Evolutionary conservation across 1,139 yeast species (phyloP), one percentile per base, ranked within the genome.

Genomic region (Sugiyamaella japonica): DNA sequence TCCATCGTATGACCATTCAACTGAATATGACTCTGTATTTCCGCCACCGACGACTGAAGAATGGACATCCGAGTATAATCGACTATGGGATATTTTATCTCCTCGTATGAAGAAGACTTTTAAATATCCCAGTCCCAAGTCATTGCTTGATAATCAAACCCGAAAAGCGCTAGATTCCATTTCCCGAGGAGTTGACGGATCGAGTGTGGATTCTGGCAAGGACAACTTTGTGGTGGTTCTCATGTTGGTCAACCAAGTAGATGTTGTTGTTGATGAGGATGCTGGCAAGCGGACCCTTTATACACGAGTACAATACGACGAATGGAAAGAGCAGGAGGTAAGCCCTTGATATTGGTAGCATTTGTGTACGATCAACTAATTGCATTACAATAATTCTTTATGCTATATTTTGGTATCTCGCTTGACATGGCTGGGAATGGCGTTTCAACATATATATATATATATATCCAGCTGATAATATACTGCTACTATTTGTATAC

Each of bases 101-200:
- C 77, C 84, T 57, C 67, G 69, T 7, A 73, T 86, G 66, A 84
- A 84, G 66, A 79, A 83, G 50, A 76, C 85, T 28, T 89, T 85
- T 69, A 79, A 87, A 55, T 84, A 83, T 62, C 96, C 96, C 0
- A 70, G 78, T 1, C 96, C 96, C 0, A 85, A 85, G 20, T 72
- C 82, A 1, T 71, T 73, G 23, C 67, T 88, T 67, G 78, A 81
- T n/a, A 76, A 75, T n/a, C 84, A 80, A 37, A 80, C 79, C 55
- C 76, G 76, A 41, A 81, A 80, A 64, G 68, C 75, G 56, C 73
- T 89, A 43, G 95, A 89, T 69, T 80, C 86, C 53, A 85, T 89
- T 50, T 76, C 81, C 50, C 77, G 96, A 61, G 95, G 96, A 5
- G 96, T 88, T 12, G 96, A 89, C 69, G 96, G 96, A 7, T 79